Conservation (phyloP, 768 basidiomycete species). For the Rhodotorula kratochvilovae region DNA sequence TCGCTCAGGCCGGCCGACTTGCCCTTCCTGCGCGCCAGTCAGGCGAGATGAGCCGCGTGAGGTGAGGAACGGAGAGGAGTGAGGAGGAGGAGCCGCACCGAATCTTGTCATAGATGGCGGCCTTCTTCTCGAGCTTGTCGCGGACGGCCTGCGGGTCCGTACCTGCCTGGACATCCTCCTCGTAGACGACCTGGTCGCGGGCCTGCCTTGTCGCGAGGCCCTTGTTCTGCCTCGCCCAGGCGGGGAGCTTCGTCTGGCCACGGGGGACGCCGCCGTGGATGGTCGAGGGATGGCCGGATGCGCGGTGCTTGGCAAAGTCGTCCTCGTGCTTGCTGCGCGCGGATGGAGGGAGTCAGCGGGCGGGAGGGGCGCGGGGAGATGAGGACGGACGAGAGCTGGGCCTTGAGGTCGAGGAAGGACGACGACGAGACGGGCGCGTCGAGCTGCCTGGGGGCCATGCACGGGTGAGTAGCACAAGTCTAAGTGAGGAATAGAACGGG, state of each 20-base stretch:
- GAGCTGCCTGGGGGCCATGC: conserved; percentile 11
- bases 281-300: not conserved
- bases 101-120: conserved; percentile 42
- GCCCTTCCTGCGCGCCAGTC: conserved; percentile 20
- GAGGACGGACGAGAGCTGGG: conserved; percentile 24
- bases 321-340: conserved; percentile 28
- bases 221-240: conserved; percentile 35
- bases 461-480: too few species aligned
- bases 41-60: not conserved
- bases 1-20: conserved; percentile 36
- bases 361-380: not conserved
- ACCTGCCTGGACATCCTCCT: conserved; percentile 6
- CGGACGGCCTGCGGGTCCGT: conserved; percentile 16
- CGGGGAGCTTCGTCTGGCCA: not conserved
- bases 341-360: not conserved
- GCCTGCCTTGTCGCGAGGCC: conserved; percentile 11
- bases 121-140: conserved; percentile 39
- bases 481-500: too few species aligned
- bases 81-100: conserved; percentile 4
- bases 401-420: conserved; percentile 36
- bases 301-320: conserved; percentile 24
- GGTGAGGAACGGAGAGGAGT: not conserved
- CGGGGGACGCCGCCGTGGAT: conserved; percentile 1
- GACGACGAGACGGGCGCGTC: conserved; percentile 7
- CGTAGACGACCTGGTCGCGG: conserved; percentile 28